These are phyloP conservation scores for Myriosclerotinia scirpicola DNA, from an alignment of 2,329 filamentous ascomycete species.

Conservation along the genomic window DNA sequence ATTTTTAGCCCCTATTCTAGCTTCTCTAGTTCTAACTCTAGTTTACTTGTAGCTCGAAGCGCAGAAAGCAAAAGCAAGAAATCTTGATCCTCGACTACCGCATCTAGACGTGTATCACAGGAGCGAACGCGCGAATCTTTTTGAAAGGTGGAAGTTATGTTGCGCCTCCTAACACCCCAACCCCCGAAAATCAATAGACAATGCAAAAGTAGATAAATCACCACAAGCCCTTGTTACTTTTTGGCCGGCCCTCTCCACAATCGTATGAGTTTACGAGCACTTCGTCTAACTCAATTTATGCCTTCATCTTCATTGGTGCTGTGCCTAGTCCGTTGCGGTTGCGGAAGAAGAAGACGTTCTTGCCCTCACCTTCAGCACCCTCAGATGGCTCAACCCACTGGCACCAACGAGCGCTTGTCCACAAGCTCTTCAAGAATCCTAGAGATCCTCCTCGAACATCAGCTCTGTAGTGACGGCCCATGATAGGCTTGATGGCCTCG, in stretches of 20 bases:
- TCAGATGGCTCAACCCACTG: slow-evolving; percentile 96
- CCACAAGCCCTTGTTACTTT: slow-evolving; percentile 10
- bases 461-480: slow-evolving; percentile 92
- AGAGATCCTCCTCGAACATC: slow-evolving; percentile 73
- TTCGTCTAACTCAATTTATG: slow-evolving; percentile 24
- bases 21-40: slow-evolving; percentile 2
- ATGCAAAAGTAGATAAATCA: slow-evolving; percentile 1
- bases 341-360: slow-evolving; percentile 93
- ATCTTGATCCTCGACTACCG: background rate
- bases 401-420: slow-evolving; percentile 78
- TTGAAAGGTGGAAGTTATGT: background rate
- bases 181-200: background rate
- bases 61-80: background rate
- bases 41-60: background rate
- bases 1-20: background rate
- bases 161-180: slow-evolving; percentile 4
- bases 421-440: slow-evolving; percentile 85
- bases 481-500: slow-evolving; percentile 90
- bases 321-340: slow-evolving; percentile 84
- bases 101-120: background rate
- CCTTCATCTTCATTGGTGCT: slow-evolving; percentile 35
- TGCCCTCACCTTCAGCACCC: slow-evolving; percentile 74
- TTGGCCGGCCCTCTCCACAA: background rate
- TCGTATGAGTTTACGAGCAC: background rate
- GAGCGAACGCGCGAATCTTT: slow-evolving; percentile 14